Conservation (phyloP, 768 basidiomycete genomes). For the Kwoniella botswanensis region DNA sequence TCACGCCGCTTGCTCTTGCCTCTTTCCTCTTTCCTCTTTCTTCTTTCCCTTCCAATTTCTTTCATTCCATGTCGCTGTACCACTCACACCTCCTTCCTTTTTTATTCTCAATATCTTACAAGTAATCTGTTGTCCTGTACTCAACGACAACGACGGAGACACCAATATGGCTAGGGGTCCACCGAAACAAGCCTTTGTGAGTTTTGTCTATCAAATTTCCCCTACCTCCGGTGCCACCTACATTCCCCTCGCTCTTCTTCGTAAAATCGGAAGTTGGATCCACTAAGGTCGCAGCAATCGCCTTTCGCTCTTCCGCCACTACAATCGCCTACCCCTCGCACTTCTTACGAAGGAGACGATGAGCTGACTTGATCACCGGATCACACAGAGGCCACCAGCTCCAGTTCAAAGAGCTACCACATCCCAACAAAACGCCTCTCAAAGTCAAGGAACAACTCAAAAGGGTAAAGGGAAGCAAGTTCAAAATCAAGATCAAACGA, state of each 20-base stretch:
- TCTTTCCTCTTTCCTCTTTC: constrained; percentile 1
- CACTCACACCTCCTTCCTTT: neutral
- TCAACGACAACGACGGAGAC: too few relatives aligned
- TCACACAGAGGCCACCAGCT: constrained; percentile 1
- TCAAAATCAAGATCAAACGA: neutral
- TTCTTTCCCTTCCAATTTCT: neutral
- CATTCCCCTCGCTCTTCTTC: neutral
- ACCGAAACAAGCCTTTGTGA: constrained; percentile 14
- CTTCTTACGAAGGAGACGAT: too few relatives aligned
- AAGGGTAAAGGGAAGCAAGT: neutral
- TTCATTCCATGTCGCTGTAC: too few relatives aligned
- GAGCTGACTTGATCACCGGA: neutral
- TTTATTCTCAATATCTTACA: neutral
- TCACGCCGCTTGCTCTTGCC: neutral
- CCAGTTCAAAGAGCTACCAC: neutral
- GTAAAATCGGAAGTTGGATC: too few relatives aligned
- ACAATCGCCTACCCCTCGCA: neutral
- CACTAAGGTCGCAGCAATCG: too few relatives aligned
- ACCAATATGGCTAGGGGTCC: constrained; percentile 2
- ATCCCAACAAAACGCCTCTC: neutral
- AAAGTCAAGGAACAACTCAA: constrained; percentile 2
- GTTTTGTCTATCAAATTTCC: neutral
- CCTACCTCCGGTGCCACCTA: neutral
- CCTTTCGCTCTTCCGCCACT: too few relatives aligned
- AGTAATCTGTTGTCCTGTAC: too few relatives aligned